Base-by-base conservation (phyloP, 345 rosid species). In the Brassica nigra region DNA sequence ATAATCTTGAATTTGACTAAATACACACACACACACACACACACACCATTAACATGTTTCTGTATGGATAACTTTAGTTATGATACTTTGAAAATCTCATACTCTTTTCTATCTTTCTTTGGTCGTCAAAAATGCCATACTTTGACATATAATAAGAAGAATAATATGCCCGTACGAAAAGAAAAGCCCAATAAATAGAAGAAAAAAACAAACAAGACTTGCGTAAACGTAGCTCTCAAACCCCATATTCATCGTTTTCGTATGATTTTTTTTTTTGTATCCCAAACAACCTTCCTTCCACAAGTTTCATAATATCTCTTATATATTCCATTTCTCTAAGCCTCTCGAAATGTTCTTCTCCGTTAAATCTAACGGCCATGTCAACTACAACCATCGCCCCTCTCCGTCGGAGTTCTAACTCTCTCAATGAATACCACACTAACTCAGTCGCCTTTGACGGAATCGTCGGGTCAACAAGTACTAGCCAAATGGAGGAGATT, bases 401-500 rank as follows among this genome's bases (percentile, higher is more conserved):
- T 64, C 82, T 64, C 73, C 85, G 79, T 78, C 85, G 44, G 65
- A 57, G 77, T 70, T 65, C 75, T 28, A 73, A 37, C 14, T 6
- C 64, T 67, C 70, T 27, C 30, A 44, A 77, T 71, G 78, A 29
- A 37, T 44, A 44, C 2, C 30, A 65, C 65, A 52, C 77, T 59
- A 66, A 73, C 74, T 68, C 70, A 44, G 72, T 16, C 47, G 0
- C 63, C 74, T 44, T 36, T 52, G 64, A 75, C 58, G 44, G 59
- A 54, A 54, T 3, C 57, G 57, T 52, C 57, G 57, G 6, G 57
- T 52, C 57, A 52, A 2, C 4, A 52, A n/a, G 57, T 52, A 20
- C 27, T 54, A 23, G 61, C 29, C 39, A 30, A 55, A 75, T 71
- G 80, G 73, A 76, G 14, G 72, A 14, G 23, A 29, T 12, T 29